Percentiles rank a stretch among this genome's conserved stretches.
These are phyloP conservation scores for Misopates orontium DNA, from an alignment of 257 asterid genomes.

Conservation along the genomic window DNA sequence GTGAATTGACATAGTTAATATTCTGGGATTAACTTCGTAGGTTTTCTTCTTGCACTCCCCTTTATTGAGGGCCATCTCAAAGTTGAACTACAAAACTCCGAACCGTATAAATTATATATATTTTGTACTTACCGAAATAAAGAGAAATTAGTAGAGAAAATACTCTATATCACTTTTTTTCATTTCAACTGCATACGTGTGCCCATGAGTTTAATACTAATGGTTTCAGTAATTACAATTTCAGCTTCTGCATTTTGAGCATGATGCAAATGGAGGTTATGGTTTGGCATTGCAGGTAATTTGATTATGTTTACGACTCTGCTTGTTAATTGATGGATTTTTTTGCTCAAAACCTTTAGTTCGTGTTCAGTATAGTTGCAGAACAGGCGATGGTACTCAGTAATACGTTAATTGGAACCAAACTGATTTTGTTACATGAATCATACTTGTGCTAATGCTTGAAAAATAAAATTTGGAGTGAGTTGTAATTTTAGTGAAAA, in stretches of 20 bases:
- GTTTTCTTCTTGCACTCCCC: background rate
- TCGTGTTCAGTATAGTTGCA: background rate
- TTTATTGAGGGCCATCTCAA: background rate
- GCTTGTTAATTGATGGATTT: background rate
- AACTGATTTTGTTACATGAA: too few relatives aligned
- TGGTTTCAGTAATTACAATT: conserved; percentile 17
- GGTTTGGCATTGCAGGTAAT: conserved; percentile 69
- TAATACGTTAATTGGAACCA: too few relatives aligned
- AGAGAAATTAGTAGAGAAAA: background rate
- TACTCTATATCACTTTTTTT: background rate
- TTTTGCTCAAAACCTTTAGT: background rate
- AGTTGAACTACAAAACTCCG: background rate
- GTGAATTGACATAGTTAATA: background rate
- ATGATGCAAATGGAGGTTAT: conserved; percentile 58
- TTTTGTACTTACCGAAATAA: background rate
- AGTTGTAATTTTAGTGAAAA: background rate
- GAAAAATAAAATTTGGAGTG: background rate
- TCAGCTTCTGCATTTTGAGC: conserved; percentile 68
- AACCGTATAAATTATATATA: too few relatives aligned
- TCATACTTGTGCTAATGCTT: background rate
- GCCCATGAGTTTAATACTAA: background rate
- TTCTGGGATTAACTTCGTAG: background rate
- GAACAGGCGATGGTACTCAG: too few relatives aligned
- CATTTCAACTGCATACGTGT: background rate
- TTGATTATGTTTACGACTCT: conserved; percentile 10